Evolutionary conservation across 2,329 filamentous ascomycete genomes (phyloP).

Genomic region (Sporothrix euskadiensis): DNA sequence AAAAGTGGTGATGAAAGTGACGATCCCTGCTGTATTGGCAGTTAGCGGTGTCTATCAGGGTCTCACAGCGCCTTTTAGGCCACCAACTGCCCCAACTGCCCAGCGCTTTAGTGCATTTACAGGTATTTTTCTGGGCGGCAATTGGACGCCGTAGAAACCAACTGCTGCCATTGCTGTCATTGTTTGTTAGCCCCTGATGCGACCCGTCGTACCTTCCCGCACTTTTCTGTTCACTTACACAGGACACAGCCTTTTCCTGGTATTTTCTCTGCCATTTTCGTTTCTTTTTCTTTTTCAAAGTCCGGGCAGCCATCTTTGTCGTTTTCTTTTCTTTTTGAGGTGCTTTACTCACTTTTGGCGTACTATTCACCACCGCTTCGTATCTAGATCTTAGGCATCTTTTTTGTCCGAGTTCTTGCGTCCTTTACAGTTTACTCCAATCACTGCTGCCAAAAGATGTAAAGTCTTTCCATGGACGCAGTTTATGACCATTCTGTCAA

Average conservation of each 20-base stretch:
- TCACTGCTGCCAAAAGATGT: no score
- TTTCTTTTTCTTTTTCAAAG: background rate
- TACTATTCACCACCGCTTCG: background rate
- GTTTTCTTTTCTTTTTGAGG: background rate
- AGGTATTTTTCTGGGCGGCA: background rate
- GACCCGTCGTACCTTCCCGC: background rate
- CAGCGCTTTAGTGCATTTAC: background rate
- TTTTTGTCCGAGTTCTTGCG: background rate
- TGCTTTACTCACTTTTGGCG: background rate
- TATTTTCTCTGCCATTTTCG: conserved; percentile 8
- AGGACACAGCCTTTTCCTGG: background rate
- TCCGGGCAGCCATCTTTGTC: background rate
- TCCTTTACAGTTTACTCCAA: background rate
- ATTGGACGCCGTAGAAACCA: background rate
- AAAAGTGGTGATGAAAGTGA: background rate
- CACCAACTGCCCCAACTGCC: background rate
- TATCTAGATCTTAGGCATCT: background rate
- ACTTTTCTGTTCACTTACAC: background rate
- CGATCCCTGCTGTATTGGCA: background rate
- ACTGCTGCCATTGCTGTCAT: background rate
- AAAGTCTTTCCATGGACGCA: no score
- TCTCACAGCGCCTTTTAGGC: background rate
- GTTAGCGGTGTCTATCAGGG: background rate
- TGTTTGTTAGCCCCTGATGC: conserved; percentile 4
- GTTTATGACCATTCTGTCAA: no score